Conservation (phyloP, 176 grass and related monocot species). For the Raddia guianensis region DNA sequence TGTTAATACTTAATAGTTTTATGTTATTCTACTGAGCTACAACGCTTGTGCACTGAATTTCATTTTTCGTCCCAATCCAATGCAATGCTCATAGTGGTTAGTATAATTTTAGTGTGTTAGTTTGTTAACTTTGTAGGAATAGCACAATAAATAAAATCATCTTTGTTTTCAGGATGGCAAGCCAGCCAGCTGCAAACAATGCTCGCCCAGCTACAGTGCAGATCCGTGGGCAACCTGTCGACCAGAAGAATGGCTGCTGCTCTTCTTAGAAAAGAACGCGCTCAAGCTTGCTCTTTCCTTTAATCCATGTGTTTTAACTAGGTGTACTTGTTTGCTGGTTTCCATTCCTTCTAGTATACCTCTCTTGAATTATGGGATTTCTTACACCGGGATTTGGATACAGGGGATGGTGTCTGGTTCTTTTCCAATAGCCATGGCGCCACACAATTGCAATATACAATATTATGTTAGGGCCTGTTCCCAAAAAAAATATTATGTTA, state of each 20-base stretch:
- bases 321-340: not conserved
- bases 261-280: constrained; percentile 42
- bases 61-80: not conserved
- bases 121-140: not conserved
- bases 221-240: constrained; percentile 65
- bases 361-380: not conserved
- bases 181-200: constrained; percentile 58
- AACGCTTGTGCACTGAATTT: not conserved
- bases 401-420: not conserved
- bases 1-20: not conserved
- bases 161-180: constrained; percentile 64
- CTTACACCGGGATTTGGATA: constrained; percentile 26
- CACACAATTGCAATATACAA: too few species aligned
- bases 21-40: not conserved
- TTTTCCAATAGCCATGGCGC: too few species aligned
- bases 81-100: not conserved
- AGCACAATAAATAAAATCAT: not conserved
- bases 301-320: constrained; percentile 24
- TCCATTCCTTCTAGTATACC: constrained; percentile 24
- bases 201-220: constrained; percentile 65
- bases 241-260: constrained; percentile 74
- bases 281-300: constrained; percentile 3
- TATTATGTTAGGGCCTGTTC: too few species aligned
- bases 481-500: too few species aligned
- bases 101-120: not conserved